These are phyloP conservation scores for Cryptococcus sp. DNA, from an alignment of 1,284 basidiomycete species.

Conservation along the genomic window DNA sequence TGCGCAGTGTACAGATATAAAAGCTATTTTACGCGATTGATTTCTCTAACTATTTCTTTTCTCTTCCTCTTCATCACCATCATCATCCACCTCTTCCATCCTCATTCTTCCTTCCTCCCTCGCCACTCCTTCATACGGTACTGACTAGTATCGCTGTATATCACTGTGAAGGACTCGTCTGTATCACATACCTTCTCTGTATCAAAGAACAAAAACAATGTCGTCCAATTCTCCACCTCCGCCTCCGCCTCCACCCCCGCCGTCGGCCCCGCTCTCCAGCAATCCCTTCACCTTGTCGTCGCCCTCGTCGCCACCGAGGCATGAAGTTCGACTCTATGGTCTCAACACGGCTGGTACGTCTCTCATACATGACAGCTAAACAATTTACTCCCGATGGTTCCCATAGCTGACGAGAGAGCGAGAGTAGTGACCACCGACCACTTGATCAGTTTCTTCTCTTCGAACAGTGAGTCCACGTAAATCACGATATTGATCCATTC, in stretches of 20 bases:
- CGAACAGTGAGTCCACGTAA: slow-evolving; percentile 23
- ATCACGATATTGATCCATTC: not conserved
- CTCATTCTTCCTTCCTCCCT: not conserved
- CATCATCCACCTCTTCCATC: not conserved
- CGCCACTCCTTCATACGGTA: no score
- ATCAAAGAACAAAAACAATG: not conserved
- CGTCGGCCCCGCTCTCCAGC: not conserved
- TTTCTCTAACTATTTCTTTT: slow-evolving; percentile 3
- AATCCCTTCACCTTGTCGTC: not conserved
- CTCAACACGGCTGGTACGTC: slow-evolving; percentile 22
- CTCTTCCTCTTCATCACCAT: slow-evolving; percentile 2
- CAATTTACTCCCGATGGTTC: no score
- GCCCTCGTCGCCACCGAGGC: slow-evolving; percentile 6
- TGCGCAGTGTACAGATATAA: not conserved
- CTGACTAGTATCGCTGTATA: not conserved
- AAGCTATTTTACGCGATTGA: slow-evolving; percentile 12
- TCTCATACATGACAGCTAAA: not conserved
- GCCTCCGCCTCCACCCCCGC: not conserved
- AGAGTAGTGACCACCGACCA: slow-evolving; percentile 33
- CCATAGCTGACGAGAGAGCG: not conserved
- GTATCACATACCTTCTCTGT: not conserved
- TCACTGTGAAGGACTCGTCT: not conserved
- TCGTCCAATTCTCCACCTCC: not conserved
- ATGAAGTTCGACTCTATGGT: slow-evolving; percentile 32
- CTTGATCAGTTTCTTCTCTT: slow-evolving; percentile 38